Base-by-base conservation (phyloP, 257 asterid species). In the Paulownia fortunei region DNA sequence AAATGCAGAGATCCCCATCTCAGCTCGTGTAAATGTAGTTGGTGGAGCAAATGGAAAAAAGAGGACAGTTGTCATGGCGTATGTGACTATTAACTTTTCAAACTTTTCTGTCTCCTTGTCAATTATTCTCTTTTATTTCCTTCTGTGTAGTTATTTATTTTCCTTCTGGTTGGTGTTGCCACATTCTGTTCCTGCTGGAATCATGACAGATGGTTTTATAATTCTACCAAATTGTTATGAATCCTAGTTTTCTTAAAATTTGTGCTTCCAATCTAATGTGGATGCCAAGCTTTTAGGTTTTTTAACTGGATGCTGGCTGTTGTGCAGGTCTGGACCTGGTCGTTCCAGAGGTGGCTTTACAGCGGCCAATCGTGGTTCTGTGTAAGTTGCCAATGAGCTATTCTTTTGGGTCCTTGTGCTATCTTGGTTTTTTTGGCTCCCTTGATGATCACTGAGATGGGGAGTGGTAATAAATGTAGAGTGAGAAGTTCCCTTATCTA, bases 1-100 rank as follows among this genome's bases (percentile, higher is more conserved):
- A 72, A 90, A 84, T 32, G 58, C 82, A 5, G 92, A 80, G 83
- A 42, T 80, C 61, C 92, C 97, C 10, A 49, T 91, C 59, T 82
- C 96, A 52, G 88, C 96, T 73, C 96, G 92, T 51, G 86, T 91
- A 60, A 92, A 92, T 80, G 89, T 92, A 21, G 88, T 87, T 79
- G 92, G 95, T 49, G 92, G 88, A 75, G 76, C 87, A 4, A 86
- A 88, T 77, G 91, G 93, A 69, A 86, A 52, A 68, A 90, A 83
- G 80, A 85, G 97, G 86, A 88, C 93, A 3, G 91, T 89, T 74
- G 83, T 85, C 30, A 88, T 86, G 89, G 80, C 79, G 98, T 94
- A 90, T 36, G 92, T 84, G 69, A 5, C 66, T 37, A 1, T 36
- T 8, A 3, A 9, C 2, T 67, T 66, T 69, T 3, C 18, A 0